phyloP scores from a whole-genome alignment of 352 stramenopile species.

The Globisporangium radiosum region DNA sequence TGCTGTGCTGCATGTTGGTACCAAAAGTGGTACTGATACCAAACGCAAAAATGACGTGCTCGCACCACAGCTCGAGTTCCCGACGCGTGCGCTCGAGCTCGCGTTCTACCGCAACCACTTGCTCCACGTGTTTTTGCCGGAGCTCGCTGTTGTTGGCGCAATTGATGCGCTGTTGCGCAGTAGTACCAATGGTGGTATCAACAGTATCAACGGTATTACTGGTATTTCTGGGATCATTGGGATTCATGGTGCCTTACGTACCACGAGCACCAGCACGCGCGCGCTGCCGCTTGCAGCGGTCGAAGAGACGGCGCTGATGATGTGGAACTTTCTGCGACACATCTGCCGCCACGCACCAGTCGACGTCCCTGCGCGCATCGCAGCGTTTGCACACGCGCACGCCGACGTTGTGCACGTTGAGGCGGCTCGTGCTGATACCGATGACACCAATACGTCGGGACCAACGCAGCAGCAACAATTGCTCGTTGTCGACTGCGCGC shows the following conservation, averaged over 20 bases:
- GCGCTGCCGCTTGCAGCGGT: constrained; percentile 24
- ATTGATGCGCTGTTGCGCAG: constrained; percentile 33
- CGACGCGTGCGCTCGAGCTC: constrained; percentile 62
- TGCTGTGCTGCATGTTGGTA: constrained; percentile 46
- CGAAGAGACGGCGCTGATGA: constrained; percentile 32
- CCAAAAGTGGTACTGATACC: neutral
- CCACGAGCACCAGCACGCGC: constrained; percentile 1
- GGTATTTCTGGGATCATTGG: too few species aligned
- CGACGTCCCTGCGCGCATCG: constrained; percentile 32
- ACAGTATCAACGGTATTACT: too few species aligned
- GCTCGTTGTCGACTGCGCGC: constrained; percentile 26
- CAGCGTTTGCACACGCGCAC: constrained; percentile 22
- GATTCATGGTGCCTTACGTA: neutral
- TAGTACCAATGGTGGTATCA: too few species aligned
- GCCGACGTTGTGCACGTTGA: neutral
- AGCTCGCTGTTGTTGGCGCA: constrained; percentile 64
- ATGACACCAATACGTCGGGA: neutral
- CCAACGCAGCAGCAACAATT: neutral
- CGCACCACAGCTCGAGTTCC: constrained; percentile 42
- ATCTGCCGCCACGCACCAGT: constrained; percentile 58
- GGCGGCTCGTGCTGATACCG: neutral
- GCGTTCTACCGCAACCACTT: constrained; percentile 86
- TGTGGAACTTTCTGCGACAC: constrained; percentile 60
- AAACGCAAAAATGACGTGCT: constrained; percentile 30
- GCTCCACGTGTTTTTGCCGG: constrained; percentile 69